Evolutionary conservation across 164 flowering plant genomes (phyloP).

Genomic region (Protea cynaroides): DNA sequence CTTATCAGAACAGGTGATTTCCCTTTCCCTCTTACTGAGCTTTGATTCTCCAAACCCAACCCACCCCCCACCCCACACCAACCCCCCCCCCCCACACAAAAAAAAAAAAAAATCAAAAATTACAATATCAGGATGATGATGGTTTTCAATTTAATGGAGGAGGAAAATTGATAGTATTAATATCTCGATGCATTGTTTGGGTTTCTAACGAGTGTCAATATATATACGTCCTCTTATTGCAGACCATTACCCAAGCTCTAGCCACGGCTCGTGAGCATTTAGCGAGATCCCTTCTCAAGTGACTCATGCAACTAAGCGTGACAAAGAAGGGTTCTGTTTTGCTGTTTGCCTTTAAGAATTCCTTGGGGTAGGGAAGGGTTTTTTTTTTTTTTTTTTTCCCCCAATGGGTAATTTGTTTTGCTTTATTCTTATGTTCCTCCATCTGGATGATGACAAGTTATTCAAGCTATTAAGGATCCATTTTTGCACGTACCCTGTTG

Average conservation of each 20-base stretch:
- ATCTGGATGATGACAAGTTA: no score
- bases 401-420: no score
- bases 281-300: constrained; percentile 56
- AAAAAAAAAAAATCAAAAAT: no score
- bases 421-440: no score
- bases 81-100: neutral
- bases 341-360: no score
- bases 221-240: constrained; percentile 12
- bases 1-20: constrained; percentile 57
- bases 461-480: no score
- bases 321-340: neutral
- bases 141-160: no score
- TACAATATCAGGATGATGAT: no score
- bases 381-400: no score
- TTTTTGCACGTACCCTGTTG: no score
- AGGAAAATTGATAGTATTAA: no score
- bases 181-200: neutral
- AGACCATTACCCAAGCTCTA: constrained; percentile 72
- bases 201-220: neutral
- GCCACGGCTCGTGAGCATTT: constrained; percentile 67
- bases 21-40: neutral
- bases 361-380: no score
- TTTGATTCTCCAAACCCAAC: neutral
- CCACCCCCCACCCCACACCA: neutral
- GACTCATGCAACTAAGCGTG: constrained; percentile 8